These are phyloP conservation scores for Monoraphidium neglectum DNA, from an alignment of 139 green algal genomes.

Conservation along the genomic window DNA sequence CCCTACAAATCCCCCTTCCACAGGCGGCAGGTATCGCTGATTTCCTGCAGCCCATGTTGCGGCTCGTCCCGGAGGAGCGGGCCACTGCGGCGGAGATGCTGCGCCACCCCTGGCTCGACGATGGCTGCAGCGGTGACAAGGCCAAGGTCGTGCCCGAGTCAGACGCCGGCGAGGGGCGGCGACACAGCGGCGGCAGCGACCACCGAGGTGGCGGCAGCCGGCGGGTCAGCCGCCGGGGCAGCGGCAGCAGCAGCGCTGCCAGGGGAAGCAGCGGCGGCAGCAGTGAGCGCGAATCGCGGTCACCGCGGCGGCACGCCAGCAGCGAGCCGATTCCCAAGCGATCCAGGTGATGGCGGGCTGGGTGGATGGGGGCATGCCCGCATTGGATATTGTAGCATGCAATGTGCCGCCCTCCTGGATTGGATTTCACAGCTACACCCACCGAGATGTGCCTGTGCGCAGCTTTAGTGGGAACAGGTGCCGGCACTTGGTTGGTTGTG, in stretches of 20 bases:
- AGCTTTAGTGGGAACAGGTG: too few relatives aligned
- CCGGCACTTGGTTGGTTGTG: too few relatives aligned
- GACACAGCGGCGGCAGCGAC: not conserved
- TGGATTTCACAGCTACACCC: too few relatives aligned
- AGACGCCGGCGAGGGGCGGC: not conserved
- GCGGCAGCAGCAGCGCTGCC: not conserved
- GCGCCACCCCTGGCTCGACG: constrained; percentile 88
- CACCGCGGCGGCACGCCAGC: not conserved
- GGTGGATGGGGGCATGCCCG: not conserved
- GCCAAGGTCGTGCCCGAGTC: too few relatives aligned
- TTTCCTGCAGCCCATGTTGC: constrained; percentile 95
- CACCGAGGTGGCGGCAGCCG: not conserved
- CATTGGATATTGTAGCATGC: too few relatives aligned
- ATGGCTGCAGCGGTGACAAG: not conserved
- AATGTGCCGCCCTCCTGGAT: too few relatives aligned
- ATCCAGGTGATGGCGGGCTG: not conserved
- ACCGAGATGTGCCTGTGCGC: too few relatives aligned
- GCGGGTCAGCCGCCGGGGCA: not conserved
- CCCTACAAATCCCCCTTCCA: too few relatives aligned
- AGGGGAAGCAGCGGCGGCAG: not conserved
- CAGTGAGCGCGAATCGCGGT: not conserved
- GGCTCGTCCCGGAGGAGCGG: constrained; percentile 79
- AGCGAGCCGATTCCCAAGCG: not conserved
- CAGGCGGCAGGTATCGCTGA: constrained; percentile 73
- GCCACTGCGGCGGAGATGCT: constrained; percentile 87